These are phyloP conservation scores for Kickxella alabastrina DNA, from an alignment of 192 early-diverging fungal genomes.

Conservation along the genomic window DNA sequence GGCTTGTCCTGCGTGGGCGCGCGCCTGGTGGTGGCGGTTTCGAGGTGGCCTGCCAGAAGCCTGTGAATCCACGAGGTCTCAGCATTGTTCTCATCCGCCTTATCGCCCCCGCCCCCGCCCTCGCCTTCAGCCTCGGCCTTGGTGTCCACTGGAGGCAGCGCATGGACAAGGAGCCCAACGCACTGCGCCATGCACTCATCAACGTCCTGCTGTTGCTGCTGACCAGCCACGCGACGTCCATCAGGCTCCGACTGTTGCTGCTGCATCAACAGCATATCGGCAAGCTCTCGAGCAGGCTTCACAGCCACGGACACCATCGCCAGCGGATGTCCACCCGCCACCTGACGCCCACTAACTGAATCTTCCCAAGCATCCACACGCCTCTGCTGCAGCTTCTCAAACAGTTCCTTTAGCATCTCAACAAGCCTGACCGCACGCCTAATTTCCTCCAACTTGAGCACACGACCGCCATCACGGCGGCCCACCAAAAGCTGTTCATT, in stretches of 20 bases:
- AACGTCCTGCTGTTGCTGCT: conserved; percentile 71
- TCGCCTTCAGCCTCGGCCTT: conserved; percentile 1
- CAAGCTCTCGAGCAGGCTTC: conserved; percentile 55
- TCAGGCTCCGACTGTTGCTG: not conserved
- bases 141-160: conserved; percentile 52
- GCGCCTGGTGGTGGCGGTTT: not conserved
- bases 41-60: conserved; percentile 32
- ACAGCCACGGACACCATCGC: conserved; percentile 38
- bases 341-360: conserved; percentile 15
- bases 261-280: conserved; percentile 54
- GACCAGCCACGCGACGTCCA: conserved; percentile 48
- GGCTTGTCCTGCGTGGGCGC: too few relatives aligned
- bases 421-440: conserved; percentile 44
- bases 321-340: conserved; percentile 40
- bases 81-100: not conserved
- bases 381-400: conserved; percentile 38
- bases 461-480: conserved; percentile 25
- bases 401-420: conserved; percentile 50
- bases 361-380: conserved; percentile 30
- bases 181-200: conserved; percentile 72
- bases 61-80: conserved; percentile 38
- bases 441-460: conserved; percentile 21
- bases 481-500: conserved; percentile 34
- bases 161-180: conserved; percentile 59
- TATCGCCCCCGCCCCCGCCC: conserved; percentile 11